phyloP scores from a whole-genome alignment of 2,329 filamentous ascomycete species.

The Trichophaea hybrida region DNA sequence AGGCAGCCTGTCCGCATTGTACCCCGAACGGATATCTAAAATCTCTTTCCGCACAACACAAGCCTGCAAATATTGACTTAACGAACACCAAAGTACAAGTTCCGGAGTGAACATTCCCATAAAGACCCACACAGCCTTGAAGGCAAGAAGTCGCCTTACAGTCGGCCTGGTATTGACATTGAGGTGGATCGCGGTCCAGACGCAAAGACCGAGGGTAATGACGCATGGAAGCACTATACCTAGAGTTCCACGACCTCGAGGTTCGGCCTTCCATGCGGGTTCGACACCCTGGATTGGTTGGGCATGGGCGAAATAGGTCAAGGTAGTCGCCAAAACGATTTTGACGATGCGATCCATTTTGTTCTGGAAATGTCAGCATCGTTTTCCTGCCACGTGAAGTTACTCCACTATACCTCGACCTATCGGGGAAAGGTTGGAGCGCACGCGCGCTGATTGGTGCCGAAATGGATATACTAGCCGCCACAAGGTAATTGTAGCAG shows the following conservation, averaged over 20 bases:
- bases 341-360: no score
- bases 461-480: no score
- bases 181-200: constrained; percentile 31
- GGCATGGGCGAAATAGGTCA: no score
- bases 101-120: constrained; percentile 30
- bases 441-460: no score
- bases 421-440: no score
- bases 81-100: constrained; percentile 28
- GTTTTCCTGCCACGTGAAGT: no score
- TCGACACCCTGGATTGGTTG: no score
- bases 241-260: constrained; percentile 28
- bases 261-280: constrained; percentile 13
- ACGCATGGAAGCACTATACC: constrained; percentile 30
- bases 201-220: constrained; percentile 30
- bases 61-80: constrained; percentile 13
- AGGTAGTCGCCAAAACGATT: no score
- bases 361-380: no score
- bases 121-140: constrained; percentile 29
- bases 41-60: neutral
- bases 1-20: no score
- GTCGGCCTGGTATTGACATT: constrained; percentile 26
- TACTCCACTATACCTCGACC: no score
- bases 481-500: no score
- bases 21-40: neutral
- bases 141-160: neutral